Conservation (phyloP, 441 rosid genomes). For the Kokia cookei region DNA sequence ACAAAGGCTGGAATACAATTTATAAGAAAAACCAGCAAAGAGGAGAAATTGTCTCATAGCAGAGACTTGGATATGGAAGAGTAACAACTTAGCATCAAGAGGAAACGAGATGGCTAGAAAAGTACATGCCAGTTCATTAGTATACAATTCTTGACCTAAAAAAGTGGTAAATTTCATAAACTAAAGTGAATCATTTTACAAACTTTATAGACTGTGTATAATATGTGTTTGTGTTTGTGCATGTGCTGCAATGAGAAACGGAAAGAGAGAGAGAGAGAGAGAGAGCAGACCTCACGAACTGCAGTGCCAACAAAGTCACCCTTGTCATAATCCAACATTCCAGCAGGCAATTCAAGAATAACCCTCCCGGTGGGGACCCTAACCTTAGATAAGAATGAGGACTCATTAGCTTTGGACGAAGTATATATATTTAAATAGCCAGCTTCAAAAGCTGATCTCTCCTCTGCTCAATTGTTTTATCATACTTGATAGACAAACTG, state of each 20-base stretch:
- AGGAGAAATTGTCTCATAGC: neutral
- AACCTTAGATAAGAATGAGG: conserved; percentile 38
- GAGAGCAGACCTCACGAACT: conserved; percentile 69
- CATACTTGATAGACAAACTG: neutral
- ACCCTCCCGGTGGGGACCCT: conserved; percentile 80
- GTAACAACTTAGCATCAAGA: neutral
- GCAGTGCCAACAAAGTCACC: conserved; percentile 91
- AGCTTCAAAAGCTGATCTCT: conserved; percentile 1
- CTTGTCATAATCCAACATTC: conserved; percentile 83
- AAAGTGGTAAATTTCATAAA: neutral
- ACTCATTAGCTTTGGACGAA: conserved; percentile 2
- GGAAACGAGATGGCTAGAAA: neutral
- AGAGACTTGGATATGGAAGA: neutral
- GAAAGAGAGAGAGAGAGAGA: conserved; percentile 2
- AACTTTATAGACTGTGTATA: neutral
- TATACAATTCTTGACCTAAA: neutral
- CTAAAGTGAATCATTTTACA: neutral
- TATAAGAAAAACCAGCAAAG: neutral
- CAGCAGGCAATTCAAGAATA: conserved; percentile 90
- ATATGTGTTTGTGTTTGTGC: neutral
- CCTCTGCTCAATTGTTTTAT: neutral
- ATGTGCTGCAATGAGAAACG: neutral
- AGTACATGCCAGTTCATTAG: neutral
- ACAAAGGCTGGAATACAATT: neutral
- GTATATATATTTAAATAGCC: neutral